Evolutionary conservation across 2,329 filamentous ascomycete genomes (phyloP), one percentile per base, ranked within the genome.

Genomic region (Monascus ruber): DNA sequence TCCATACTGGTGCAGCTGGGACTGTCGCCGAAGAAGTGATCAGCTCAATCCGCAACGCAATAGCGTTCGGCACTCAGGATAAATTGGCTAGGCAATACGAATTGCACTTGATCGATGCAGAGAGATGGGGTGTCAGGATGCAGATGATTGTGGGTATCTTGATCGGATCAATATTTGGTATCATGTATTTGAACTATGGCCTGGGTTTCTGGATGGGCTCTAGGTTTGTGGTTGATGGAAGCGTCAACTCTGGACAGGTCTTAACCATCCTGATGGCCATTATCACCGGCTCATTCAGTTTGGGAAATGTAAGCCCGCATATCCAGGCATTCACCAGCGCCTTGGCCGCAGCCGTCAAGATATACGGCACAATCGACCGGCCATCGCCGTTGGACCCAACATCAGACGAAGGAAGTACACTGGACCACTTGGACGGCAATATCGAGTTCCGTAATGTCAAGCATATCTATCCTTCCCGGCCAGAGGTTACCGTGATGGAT

Each of bases 11-110:
- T 25, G 70, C 79, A 36, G 89, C 88, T 47, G 89, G 88, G 41
- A 88, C 82, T 2, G 75, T 96, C 8, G 89, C 86, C 4, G 91
- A 96, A 56, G 91, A 98, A 64, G 89, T 95, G 39, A 76, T 98
- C 53, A 88, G 85, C 60, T 95, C 88, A 1, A 83, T 96, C 49
- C 80, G 91, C 46, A 96, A 94, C 55, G 84, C 89, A 5, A 79
- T 85, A 5, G 91, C 91, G 26, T 98, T 95, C 54, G 86, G 86
- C 33, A 95, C 88, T 0, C 88, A 96, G 61, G 83, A 89, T 40
- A 87, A 89, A 47, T 74, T 96, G n/a, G 85, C 89, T 7, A 74
- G 74, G 45, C 82, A 89, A 59, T 96, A 96, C 57, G 84, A 94
- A 51, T 59, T 56, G 2, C 84, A 94, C 58, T 69, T 96, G 27